Conservation (phyloP, 2,329 filamentous ascomycete species). For the Pestalotiopsis sp. region DNA sequence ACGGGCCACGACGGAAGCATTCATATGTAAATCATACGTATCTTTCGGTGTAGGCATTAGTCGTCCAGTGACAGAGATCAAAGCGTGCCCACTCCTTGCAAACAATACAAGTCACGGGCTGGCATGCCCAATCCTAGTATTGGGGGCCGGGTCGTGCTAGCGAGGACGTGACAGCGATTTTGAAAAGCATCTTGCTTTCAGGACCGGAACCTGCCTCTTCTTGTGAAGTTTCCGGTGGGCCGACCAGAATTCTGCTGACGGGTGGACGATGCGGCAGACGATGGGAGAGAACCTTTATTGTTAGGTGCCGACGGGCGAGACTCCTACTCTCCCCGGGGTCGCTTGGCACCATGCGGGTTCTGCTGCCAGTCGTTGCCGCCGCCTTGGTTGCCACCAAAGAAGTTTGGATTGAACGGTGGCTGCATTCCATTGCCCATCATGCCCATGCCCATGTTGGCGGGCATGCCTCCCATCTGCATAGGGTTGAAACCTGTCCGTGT, state of each 20-base stretch:
- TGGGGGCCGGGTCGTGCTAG: too few species aligned
- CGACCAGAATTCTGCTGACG: neutral
- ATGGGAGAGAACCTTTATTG: neutral
- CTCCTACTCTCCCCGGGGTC: conserved; percentile 30
- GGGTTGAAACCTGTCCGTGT: neutral
- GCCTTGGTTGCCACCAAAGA: conserved; percentile 34
- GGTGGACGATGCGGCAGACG: neutral
- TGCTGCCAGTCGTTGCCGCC: conserved; percentile 32
- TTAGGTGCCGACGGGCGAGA: neutral
- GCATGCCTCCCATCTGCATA: conserved; percentile 17
- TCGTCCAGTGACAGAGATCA: too few species aligned
- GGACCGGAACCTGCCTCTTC: too few species aligned
- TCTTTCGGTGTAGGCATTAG: too few species aligned
- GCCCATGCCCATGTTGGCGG: conserved; percentile 17
- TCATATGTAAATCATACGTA: too few species aligned
- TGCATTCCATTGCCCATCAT: conserved; percentile 26
- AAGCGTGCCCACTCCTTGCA: too few species aligned
- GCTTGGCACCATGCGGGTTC: conserved; percentile 35
- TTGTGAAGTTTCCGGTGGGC: too few species aligned
- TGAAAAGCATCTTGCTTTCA: too few species aligned
- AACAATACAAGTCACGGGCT: too few species aligned
- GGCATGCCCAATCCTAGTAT: too few species aligned
- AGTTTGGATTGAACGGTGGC: conserved; percentile 32
- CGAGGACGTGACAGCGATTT: too few species aligned
- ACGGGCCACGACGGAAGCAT: too few species aligned